phyloP scores from a whole-genome alignment of 768 basidiomycete species.

The Mycena alexandri region DNA sequence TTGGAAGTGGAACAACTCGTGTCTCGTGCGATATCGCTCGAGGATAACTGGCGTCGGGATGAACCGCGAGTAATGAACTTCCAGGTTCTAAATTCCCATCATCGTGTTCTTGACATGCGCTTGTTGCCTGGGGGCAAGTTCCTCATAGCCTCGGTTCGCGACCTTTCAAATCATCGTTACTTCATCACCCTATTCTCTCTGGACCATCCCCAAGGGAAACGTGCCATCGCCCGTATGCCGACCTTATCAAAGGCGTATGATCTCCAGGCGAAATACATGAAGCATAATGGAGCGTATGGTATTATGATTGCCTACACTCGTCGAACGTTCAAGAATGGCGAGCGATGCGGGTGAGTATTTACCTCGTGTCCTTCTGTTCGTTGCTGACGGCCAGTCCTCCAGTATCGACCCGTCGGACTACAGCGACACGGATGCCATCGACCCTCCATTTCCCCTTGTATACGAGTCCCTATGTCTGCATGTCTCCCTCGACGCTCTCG shows the following conservation, averaged over 20 bases:
- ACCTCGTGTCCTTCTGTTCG: neutral
- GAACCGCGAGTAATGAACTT: conserved; percentile 51
- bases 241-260: conserved; percentile 67
- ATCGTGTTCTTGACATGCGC: conserved; percentile 63
- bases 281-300: conserved; percentile 55
- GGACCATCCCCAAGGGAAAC: conserved; percentile 64
- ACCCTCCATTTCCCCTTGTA: conserved; percentile 56
- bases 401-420: conserved; percentile 56
- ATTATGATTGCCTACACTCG: conserved; percentile 70
- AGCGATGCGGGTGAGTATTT: conserved; percentile 28
- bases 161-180: conserved; percentile 57
- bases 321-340: conserved; percentile 49
- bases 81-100: conserved; percentile 46
- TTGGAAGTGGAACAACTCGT: conserved; percentile 71
- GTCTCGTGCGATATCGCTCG: conserved; percentile 68
- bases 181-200: conserved; percentile 67
- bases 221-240: conserved; percentile 61
- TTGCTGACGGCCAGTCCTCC: neutral
- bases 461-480: conserved; percentile 60
- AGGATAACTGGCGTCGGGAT: conserved; percentile 67
- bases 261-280: conserved; percentile 73
- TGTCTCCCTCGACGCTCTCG: conserved; percentile 58
- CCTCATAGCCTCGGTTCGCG: conserved; percentile 70
- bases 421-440: conserved; percentile 52
- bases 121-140: conserved; percentile 78